Base-by-base conservation (phyloP, 2,329 filamentous ascomycete species). In the Xylariaceae sp. region DNA sequence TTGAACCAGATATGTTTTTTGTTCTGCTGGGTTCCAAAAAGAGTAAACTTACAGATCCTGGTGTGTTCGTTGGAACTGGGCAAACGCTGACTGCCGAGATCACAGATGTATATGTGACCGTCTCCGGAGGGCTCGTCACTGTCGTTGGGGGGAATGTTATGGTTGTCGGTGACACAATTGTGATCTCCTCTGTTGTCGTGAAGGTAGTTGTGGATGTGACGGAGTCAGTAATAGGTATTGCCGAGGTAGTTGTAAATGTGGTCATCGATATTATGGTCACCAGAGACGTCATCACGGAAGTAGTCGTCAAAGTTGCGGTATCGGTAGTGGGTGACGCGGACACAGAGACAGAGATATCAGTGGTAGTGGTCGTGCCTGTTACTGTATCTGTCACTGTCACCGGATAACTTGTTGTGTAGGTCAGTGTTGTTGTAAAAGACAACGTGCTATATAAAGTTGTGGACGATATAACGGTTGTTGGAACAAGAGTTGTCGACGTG, bases 31-130 rank as follows among this genome's bases (percentile, higher is more conserved):
- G 22, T 28, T 7, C 22, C 7, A 9, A 38, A 4, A 38, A 16
- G 16, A 38, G 16, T 38, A 5, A 5, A 38, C 34, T 38, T 38
- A 38, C 34, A 38, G 34, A 33, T 44, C 63, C 50, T 36, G 66
- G 42, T 17, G 47, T 49, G 28, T 74, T 74, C 2, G 75, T 74
- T 2, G 78, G 76, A 2, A 68, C 65, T 3, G 77, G 66, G 52
- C 80, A 83, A 5, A 71, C 56, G 13, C 69, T 71, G 9, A 75
- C 63, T 1, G 60, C 39, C 16, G 63, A 65, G 14, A 64, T 54
- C 3, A 62, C 59, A 3, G 66, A 48, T 63, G 28, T 63, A 16
- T 18, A 31, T 16, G 47, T 56, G 31, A 53, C 40, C 10, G 56
- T 57, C 6, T 36, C 31, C 12, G 46, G 47, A 5, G 54, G 55